Conservation (phyloP, 2,329 filamentous ascomycete species). For the Fonsecaea multimorphosa region DNA sequence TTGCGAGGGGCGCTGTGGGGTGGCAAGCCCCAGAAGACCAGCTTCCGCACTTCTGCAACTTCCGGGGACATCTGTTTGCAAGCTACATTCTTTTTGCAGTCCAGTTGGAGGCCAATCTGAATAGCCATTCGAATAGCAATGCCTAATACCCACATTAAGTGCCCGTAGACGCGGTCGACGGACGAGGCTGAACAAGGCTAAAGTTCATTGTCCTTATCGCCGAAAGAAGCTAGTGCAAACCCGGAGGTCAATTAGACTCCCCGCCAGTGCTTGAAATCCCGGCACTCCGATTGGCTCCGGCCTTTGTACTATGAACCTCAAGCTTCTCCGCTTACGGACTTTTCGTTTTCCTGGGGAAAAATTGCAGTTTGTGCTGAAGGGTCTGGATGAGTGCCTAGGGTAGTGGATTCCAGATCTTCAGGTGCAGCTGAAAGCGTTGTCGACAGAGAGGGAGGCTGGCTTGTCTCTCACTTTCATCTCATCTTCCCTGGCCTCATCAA, state of each 20-base stretch:
- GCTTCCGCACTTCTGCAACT: too few species aligned
- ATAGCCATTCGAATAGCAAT: too few species aligned
- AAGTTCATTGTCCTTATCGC: too few species aligned
- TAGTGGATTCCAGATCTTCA: background rate
- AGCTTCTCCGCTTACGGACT: slow-evolving; percentile 2
- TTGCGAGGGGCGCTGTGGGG: slow-evolving; percentile 7
- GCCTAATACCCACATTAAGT: background rate
- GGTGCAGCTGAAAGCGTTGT: background rate
- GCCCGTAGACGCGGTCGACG: background rate
- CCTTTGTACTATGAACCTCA: background rate
- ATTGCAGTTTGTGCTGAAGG: slow-evolving; percentile 1
- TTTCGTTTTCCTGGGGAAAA: slow-evolving; percentile 10
- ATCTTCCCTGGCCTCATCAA: background rate
- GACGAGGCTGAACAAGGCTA: slow-evolving; percentile 1
- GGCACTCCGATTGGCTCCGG: slow-evolving; percentile 26
- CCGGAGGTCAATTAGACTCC: slow-evolving; percentile 21
- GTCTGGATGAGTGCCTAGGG: background rate
- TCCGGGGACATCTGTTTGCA: too few species aligned
- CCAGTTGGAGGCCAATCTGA: too few species aligned
- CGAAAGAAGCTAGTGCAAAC: background rate
- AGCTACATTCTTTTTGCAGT: too few species aligned
- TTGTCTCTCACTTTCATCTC: background rate
- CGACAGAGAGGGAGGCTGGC: background rate
- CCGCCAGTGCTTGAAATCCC: slow-evolving; percentile 14
- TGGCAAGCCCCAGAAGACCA: background rate